These are phyloP conservation scores for Calonectria pteridis DNA, from an alignment of 2,329 filamentous ascomycete species.

Conservation along the genomic window DNA sequence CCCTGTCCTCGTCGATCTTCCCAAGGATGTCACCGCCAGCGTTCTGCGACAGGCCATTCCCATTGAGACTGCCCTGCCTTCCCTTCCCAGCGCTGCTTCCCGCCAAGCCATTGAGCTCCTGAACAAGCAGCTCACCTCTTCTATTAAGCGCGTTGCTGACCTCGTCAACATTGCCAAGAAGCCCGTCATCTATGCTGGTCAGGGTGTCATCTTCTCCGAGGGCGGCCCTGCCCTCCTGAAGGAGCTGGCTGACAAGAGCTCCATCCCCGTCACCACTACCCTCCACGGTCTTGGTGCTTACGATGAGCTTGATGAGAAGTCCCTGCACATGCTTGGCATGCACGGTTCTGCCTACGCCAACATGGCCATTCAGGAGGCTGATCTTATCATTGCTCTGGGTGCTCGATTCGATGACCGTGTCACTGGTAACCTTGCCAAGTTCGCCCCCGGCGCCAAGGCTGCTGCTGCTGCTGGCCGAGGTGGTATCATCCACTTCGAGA, in stretches of 20 bases:
- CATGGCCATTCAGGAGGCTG: conserved; percentile 97
- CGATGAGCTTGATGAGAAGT: conserved; percentile 93
- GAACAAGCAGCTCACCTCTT: conserved; percentile 77
- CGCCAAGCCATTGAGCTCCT: conserved; percentile 79
- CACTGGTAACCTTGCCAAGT: conserved; percentile 83
- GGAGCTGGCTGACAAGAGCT: conserved; percentile 89
- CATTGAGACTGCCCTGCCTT: conserved; percentile 77
- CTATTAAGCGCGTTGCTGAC: conserved; percentile 81
- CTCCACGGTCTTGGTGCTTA: conserved; percentile 93
- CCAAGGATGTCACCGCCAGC: conserved; percentile 94
- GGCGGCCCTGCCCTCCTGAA: conserved; percentile 85
- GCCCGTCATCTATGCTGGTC: conserved; percentile 94
- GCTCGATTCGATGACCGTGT: conserved; percentile 97
- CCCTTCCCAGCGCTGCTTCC: conserved; percentile 87
- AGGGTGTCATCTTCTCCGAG: conserved; percentile 85
- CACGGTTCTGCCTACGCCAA: conserved; percentile 98
- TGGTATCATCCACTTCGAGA: conserved; percentile 97
- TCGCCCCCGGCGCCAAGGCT: conserved; percentile 87
- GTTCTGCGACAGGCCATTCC: conserved; percentile 88
- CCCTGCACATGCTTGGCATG: conserved; percentile 98
- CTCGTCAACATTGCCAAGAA: conserved; percentile 92
- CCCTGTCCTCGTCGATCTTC: conserved; percentile 93
- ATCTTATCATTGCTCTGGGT: conserved; percentile 94
- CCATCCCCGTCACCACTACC: conserved; percentile 95
- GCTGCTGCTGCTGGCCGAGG: conserved; percentile 88